These are phyloP conservation scores for Calonectria hongkongensis DNA, from an alignment of 2,329 filamentous ascomycete species.

Conservation along the genomic window DNA sequence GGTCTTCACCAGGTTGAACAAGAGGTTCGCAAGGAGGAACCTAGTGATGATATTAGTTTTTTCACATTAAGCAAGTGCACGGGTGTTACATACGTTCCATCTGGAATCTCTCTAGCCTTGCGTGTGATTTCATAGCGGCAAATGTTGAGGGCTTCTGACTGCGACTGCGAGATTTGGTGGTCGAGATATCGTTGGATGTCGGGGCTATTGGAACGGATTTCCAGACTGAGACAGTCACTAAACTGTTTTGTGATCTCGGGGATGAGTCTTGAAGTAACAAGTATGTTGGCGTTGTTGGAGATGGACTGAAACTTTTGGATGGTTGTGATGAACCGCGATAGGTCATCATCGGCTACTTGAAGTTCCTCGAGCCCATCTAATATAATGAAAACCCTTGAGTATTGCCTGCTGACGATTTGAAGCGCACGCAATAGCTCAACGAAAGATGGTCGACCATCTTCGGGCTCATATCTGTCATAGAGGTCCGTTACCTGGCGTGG, in stretches of 20 bases:
- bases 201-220: background rate
- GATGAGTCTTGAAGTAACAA: conserved; percentile 10
- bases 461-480: conserved; percentile 2
- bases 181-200: conserved; percentile 17
- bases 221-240: background rate
- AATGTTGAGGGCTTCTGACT: background rate
- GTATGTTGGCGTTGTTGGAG: background rate
- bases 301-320: conserved; percentile 7
- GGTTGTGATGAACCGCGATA: conserved; percentile 7
- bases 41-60: background rate
- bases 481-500: conserved; percentile 1
- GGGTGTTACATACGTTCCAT: conserved; percentile 2
- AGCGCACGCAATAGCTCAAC: conserved; percentile 1
- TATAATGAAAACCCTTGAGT: background rate
- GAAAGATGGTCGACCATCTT: background rate
- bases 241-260: conserved; percentile 1
- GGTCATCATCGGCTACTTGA: conserved; percentile 1
- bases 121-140: conserved; percentile 3
- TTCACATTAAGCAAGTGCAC: background rate
- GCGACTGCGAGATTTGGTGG: background rate
- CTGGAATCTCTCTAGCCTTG: background rate
- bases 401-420: background rate
- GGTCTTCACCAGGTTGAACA: background rate
- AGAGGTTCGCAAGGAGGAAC: conserved; percentile 8
- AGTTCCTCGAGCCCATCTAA: conserved; percentile 7